Evolutionary conservation across 2,329 filamentous ascomycete genomes (phyloP).

Genomic region (Apiospora saccharicola): DNA sequence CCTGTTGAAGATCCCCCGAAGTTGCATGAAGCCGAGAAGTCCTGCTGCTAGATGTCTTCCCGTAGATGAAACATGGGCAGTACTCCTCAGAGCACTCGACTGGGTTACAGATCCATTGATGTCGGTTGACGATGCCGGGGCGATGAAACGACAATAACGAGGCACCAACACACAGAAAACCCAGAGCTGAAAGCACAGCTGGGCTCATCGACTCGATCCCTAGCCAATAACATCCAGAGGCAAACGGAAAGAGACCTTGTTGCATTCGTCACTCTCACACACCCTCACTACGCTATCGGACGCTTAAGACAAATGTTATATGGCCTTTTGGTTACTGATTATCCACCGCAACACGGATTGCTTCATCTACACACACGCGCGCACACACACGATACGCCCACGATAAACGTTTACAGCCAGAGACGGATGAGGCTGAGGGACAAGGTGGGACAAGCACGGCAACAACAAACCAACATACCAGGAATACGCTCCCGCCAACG

Average conservation of each 20-base stretch:
- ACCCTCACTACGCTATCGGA: background rate
- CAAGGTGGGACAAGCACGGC: background rate
- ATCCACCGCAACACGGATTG: background rate
- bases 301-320: background rate
- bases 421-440: background rate
- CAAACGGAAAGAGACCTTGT: background rate
- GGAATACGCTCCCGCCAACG: background rate
- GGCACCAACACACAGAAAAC: background rate
- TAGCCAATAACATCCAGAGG: conserved; percentile 1
- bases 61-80: conserved; percentile 1
- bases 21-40: background rate
- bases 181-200: conserved; percentile 3
- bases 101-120: background rate
- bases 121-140: background rate
- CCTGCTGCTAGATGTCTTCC: background rate
- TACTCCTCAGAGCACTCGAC: background rate
- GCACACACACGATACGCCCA: background rate
- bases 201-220: background rate
- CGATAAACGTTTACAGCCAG: background rate
- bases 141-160: background rate
- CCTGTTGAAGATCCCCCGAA: background rate
- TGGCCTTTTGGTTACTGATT: background rate
- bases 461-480: background rate
- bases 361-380: background rate
- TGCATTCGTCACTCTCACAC: background rate